These are phyloP conservation scores for Talaromyces wortmannii DNA, from an alignment of 495 filamentous ascomycete species.

Conservation along the genomic window DNA sequence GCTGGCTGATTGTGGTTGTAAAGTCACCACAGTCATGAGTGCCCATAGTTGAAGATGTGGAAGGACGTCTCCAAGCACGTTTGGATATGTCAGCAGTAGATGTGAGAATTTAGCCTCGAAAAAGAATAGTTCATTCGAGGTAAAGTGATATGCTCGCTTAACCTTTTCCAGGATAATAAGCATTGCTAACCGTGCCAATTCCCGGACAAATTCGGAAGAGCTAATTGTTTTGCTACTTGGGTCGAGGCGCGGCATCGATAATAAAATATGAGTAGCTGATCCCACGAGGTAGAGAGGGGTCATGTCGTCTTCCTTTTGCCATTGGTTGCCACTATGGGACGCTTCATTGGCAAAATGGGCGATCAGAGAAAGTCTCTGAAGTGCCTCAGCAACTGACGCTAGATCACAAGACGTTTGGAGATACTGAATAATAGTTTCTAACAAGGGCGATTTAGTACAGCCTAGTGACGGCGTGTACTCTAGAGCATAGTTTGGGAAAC, in stretches of 20 bases:
- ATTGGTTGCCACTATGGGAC: not conserved
- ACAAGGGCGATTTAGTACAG: not conserved
- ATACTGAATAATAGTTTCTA: not conserved
- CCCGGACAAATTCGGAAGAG: not conserved
- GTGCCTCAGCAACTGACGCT: not conserved
- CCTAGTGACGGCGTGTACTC: not conserved
- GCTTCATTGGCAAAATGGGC: not conserved
- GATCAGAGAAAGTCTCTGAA: not conserved
- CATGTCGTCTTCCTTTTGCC: constrained; percentile 3
- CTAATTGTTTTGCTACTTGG: not conserved
- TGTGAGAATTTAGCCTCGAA: not conserved
- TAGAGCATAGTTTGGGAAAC: not conserved
- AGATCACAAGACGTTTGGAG: not conserved
- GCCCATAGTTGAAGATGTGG: not conserved
- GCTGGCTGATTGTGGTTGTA: not conserved
- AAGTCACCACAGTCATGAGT: not conserved
- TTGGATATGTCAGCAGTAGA: not conserved
- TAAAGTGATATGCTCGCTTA: not conserved
- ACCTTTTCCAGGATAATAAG: not conserved
- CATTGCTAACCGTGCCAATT: not conserved
- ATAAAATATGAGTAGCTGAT: not conserved
- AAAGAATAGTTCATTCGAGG: not conserved
- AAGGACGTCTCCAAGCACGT: not conserved
- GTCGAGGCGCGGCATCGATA: constrained; percentile 1
- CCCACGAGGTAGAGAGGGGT: not conserved